These are phyloP conservation scores for Patellifolia procumbens DNA, from an alignment of 179 eudicot genomes.

Conservation along the genomic window DNA sequence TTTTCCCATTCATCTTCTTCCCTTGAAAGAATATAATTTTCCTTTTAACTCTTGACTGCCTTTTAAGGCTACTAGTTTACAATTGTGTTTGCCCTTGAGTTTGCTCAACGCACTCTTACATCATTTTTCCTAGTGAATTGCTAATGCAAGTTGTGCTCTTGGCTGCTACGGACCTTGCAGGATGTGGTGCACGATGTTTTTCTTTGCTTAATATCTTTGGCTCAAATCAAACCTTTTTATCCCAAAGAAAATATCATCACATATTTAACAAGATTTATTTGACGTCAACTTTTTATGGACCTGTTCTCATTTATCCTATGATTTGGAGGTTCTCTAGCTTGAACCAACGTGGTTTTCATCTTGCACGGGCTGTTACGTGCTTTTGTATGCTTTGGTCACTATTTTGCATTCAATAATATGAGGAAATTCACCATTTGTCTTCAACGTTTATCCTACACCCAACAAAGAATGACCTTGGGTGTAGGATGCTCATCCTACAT, in stretches of 20 bases:
- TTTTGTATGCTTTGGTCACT: neutral
- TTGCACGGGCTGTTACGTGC: neutral
- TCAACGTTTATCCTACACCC: too few species aligned
- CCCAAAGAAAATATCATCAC: neutral
- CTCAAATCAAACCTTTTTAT: neutral
- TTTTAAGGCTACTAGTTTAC: too few species aligned
- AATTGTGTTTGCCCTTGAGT: neutral
- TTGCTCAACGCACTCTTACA: neutral
- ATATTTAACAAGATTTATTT: neutral
- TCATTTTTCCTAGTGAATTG: neutral
- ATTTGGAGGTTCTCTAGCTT: neutral
- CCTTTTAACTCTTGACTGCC: too few species aligned
- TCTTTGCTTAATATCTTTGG: neutral
- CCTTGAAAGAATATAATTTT: too few species aligned
- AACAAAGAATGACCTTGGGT: too few species aligned
- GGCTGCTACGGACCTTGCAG: neutral
- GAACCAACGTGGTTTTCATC: neutral
- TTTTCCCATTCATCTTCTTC: too few species aligned
- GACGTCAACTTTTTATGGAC: neutral
- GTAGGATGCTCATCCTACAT: too few species aligned
- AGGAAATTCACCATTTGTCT: neutral
- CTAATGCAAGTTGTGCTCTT: neutral
- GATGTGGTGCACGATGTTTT: too few species aligned
- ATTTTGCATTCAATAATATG: neutral
- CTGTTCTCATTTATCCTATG: neutral